Evolutionary conservation across 2,329 filamentous ascomycete genomes (phyloP).

Genomic region (Trichoderma atroviride): DNA sequence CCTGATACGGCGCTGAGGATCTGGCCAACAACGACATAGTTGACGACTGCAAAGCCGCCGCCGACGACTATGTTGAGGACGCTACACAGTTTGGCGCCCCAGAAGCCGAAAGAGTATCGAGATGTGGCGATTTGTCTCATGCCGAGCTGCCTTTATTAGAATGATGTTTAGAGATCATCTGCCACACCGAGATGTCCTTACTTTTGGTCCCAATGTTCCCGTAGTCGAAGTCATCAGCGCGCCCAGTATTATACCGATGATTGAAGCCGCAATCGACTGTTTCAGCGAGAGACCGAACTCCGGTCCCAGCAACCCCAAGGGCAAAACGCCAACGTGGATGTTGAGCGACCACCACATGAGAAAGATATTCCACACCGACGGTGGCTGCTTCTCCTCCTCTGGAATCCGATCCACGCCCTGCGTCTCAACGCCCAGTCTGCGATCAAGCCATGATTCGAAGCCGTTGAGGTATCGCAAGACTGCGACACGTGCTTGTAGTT

Average conservation of each 20-base stretch:
- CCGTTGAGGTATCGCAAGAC: neutral
- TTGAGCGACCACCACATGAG: conserved; percentile 19
- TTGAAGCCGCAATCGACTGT: neutral
- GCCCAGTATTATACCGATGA: neutral
- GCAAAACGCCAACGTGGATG: conserved; percentile 7
- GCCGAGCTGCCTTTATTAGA: neutral
- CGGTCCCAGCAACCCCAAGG: conserved; percentile 7
- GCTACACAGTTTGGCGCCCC: conserved; percentile 32
- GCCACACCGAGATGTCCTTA: neutral
- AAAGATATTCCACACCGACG: conserved; percentile 10
- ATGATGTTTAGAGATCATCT: neutral
- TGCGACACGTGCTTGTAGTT: neutral
- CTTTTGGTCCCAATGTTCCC: neutral
- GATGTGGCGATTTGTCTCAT: conserved; percentile 29
- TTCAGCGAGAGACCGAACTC: neutral
- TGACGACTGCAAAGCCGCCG: conserved; percentile 31
- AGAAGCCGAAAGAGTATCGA: conserved; percentile 30
- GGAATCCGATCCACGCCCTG: conserved; percentile 3
- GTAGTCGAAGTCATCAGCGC: neutral
- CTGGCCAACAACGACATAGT: conserved; percentile 31
- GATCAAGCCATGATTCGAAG: conserved; percentile 6
- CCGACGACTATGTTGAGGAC: conserved; percentile 32
- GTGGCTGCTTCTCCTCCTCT: conserved; percentile 1
- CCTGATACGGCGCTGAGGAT: conserved; percentile 31
- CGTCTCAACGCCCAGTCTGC: conserved; percentile 5